Evolutionary conservation across 305 asterid species (phyloP), one percentile per base, ranked within the genome.

Genomic region (Solanum chacoense): DNA sequence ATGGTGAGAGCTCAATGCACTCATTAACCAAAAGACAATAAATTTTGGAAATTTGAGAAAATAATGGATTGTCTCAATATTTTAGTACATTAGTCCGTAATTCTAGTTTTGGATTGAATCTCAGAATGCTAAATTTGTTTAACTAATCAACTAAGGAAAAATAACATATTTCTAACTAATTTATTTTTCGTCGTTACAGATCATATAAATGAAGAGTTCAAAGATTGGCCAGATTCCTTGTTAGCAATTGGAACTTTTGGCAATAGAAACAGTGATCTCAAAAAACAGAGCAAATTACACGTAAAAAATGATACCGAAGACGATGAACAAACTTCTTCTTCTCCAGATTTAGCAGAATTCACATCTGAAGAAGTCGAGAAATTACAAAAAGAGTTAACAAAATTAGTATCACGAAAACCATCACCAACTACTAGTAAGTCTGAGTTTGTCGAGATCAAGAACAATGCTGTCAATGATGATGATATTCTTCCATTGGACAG

Each of bases 191-290:
- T 18, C 2, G 4, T 3, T 0, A 45, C 72, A 83, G 86, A 45
- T 83, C 5, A 83, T 69, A 88, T 87, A 13, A 93, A 92, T 77
- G 96, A 94, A 87, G 95, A 95, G 26, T 93, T 94, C 90, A 93
- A 88, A 59, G 95, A 93, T 88, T 96, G 98, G 98, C 94, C 98
- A 42, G 92, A 89, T 3, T 95, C 97, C 10, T 84, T 96, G 18
- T 91, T 96, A 20, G 85, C 99, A 26, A 96, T 96, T 20, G 99
- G 99, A 76, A 96, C 99, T 1, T 92, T 96, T 42, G 99, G 99
- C 87, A 94, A 93, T 29, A 45, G 38, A 26, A 45, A 29, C 93
- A 89, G 89, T 7, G 93, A 91, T 90, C 89, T 89, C 31, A 87
- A 29, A 76, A 88, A 37, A n/a, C 12, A 92, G 22, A 91, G 90